Conservation (phyloP, 2,329 filamentous ascomycete genomes). For the Fusarium gaditjirri region DNA sequence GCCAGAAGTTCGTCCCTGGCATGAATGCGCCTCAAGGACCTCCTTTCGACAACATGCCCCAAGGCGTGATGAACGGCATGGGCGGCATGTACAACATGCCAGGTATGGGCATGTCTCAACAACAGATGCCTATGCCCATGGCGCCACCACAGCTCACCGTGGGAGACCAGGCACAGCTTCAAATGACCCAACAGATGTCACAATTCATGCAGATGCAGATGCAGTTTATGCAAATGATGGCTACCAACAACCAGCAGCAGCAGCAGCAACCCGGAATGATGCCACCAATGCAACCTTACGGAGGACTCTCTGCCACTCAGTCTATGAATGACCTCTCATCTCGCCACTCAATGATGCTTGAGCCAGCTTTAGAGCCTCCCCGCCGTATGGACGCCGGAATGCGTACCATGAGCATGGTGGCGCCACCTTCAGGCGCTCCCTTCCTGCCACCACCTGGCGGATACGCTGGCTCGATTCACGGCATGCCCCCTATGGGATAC, state of each 20-base stretch:
- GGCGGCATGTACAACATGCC: slow-evolving; percentile 47
- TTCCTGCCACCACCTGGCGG: slow-evolving; percentile 61
- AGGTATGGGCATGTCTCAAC: slow-evolving; percentile 45
- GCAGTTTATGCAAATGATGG: slow-evolving; percentile 92
- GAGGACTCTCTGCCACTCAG: slow-evolving; percentile 47
- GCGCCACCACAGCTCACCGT: slow-evolving; percentile 62
- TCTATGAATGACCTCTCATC: slow-evolving; percentile 58
- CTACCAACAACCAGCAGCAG: slow-evolving; percentile 49
- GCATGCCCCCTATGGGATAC: slow-evolving; percentile 69
- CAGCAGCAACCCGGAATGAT: slow-evolving; percentile 38
- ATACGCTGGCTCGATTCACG: slow-evolving; percentile 47
- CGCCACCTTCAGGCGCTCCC: slow-evolving; percentile 67
- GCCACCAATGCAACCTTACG: slow-evolving; percentile 46
- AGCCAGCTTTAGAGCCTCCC: slow-evolving; percentile 57
- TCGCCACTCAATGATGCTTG: slow-evolving; percentile 60
- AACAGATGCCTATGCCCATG: slow-evolving; percentile 50
- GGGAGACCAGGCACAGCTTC: slow-evolving; percentile 78
- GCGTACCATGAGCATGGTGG: slow-evolving; percentile 87
- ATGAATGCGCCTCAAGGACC: slow-evolving; percentile 52
- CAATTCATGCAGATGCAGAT: slow-evolving; percentile 95
- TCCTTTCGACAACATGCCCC: slow-evolving; percentile 59
- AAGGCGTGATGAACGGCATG: slow-evolving; percentile 55
- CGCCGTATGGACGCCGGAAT: slow-evolving; percentile 58
- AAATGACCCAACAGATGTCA: slow-evolving; percentile 85
- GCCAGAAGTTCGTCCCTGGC: slow-evolving; percentile 52